Conservation (phyloP, 148 eudicot species). For the Rheum nobile region DNA sequence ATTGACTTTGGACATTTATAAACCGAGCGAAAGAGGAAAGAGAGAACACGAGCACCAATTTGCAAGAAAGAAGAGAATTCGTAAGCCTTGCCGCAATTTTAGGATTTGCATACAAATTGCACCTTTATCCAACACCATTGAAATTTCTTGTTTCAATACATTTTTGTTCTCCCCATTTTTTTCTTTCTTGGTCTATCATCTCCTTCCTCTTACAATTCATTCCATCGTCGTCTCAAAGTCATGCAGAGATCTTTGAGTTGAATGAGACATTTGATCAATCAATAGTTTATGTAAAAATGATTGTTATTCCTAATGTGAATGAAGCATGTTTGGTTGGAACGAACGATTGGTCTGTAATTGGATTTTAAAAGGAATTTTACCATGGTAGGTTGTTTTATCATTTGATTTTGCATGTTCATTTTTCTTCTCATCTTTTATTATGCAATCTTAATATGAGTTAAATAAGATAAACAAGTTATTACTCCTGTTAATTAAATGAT, state of each 20-base stretch:
- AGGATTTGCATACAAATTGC: slow-evolving; percentile 13
- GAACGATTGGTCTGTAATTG: not conserved
- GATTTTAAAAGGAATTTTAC: not conserved
- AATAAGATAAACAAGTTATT: no score
- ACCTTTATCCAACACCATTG: not conserved
- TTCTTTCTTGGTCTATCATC: not conserved
- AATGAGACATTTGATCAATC: not conserved
- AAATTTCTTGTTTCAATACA: not conserved
- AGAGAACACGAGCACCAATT: slow-evolving; percentile 17
- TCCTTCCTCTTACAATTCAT: not conserved
- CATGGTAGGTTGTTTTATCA: not conserved
- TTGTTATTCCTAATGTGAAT: not conserved
- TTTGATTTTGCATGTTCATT: not conserved
- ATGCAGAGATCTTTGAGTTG: not conserved
- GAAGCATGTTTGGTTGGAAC: not conserved
- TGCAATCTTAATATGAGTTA: no score
- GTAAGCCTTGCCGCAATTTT: slow-evolving; percentile 17
- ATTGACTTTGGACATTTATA: no score
- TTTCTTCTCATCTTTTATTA: no score
- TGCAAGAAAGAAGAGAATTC: slow-evolving; percentile 11
- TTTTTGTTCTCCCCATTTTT: not conserved
- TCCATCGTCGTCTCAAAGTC: no score
- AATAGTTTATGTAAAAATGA: not conserved
- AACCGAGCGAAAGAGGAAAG: slow-evolving; percentile 10
- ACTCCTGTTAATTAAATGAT: no score